These are phyloP conservation scores for Moniliella sp. DNA, from an alignment of 1,284 basidiomycete species.

Conservation along the genomic window DNA sequence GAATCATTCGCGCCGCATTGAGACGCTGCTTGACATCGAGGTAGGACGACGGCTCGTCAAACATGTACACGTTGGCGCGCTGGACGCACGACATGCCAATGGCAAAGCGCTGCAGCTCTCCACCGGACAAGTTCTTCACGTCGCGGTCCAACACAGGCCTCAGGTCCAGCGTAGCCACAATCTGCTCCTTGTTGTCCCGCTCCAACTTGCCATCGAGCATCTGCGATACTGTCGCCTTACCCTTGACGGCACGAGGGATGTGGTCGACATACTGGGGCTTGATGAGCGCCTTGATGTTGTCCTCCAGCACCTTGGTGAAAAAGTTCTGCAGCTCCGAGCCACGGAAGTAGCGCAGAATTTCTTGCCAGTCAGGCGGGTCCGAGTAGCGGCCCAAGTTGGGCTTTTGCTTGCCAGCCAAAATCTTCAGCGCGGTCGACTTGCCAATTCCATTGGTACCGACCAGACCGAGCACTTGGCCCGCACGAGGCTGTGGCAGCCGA, in stretches of 20 bases:
- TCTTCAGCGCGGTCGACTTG: slow-evolving; percentile 32
- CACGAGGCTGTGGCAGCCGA: slow-evolving; percentile 26
- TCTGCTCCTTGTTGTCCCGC: slow-evolving; percentile 23
- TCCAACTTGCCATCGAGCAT: slow-evolving; percentile 29
- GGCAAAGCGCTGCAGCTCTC: slow-evolving; percentile 32
- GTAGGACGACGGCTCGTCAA: slow-evolving; percentile 33
- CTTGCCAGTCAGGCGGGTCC: slow-evolving; percentile 33
- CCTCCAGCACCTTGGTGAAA: slow-evolving; percentile 33
- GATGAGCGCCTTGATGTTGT: slow-evolving; percentile 34
- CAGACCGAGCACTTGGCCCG: slow-evolving; percentile 31
- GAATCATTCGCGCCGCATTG: slow-evolving; percentile 29
- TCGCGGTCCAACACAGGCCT: slow-evolving; percentile 27
- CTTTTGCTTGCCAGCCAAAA: slow-evolving; percentile 32
- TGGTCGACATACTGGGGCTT: slow-evolving; percentile 34
- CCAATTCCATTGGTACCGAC: slow-evolving; percentile 34
- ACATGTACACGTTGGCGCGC: slow-evolving; percentile 34
- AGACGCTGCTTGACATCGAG: slow-evolving; percentile 34
- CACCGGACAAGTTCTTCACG: slow-evolving; percentile 27
- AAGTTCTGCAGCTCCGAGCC: slow-evolving; percentile 33
- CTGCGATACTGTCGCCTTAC: slow-evolving; percentile 19
- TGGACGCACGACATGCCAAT: slow-evolving; percentile 33
- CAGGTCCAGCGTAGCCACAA: slow-evolving; percentile 25
- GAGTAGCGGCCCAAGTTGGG: slow-evolving; percentile 33
- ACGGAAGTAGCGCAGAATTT: slow-evolving; percentile 33
- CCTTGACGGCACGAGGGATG: slow-evolving; percentile 31